Percentiles rank a stretch among this genome's conserved stretches.
phyloP scores from a whole-genome alignment of 1,284 basidiomycete species.

The Cutaneotrichosporon sp. region DNA sequence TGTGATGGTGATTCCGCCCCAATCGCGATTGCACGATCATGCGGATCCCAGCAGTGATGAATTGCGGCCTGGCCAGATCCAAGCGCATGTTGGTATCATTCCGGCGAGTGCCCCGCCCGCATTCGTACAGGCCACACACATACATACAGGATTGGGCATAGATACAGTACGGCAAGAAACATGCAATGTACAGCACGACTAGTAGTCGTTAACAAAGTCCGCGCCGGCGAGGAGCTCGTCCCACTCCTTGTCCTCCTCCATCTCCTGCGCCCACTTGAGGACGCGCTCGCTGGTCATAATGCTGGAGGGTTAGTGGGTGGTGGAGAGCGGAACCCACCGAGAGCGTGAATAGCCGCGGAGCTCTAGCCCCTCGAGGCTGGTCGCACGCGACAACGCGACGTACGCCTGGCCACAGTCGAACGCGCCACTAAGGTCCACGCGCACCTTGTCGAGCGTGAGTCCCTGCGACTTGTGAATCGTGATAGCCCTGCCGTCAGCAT shows the following conservation, averaged over 20 bases:
- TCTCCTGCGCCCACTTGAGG: conserved; percentile 8
- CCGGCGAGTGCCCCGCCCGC: no score
- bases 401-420: conserved; percentile 48
- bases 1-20: no score
- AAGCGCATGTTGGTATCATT: no score
- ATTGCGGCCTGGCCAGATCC: no score
- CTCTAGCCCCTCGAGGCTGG: conserved; percentile 31
- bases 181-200: not conserved
- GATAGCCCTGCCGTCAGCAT: conserved; percentile 22
- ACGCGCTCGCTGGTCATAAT: conserved; percentile 7
- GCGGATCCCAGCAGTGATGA: no score
- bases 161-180: not conserved
- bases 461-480: conserved; percentile 46
- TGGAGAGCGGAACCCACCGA: not conserved
- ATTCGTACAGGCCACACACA: no score
- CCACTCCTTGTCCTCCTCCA: conserved; percentile 6
- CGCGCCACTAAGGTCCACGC: conserved; percentile 44
- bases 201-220: conserved; percentile 2
- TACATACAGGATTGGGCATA: no score
- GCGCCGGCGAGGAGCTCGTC: not conserved
- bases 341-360: conserved; percentile 6
- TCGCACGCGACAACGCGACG: conserved; percentile 38
- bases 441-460: conserved; percentile 66
- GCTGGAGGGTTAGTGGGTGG: not conserved
- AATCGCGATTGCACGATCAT: no score